Conservation (phyloP, 768 basidiomycete genomes). For the Boletus eberwhitei region DNA sequence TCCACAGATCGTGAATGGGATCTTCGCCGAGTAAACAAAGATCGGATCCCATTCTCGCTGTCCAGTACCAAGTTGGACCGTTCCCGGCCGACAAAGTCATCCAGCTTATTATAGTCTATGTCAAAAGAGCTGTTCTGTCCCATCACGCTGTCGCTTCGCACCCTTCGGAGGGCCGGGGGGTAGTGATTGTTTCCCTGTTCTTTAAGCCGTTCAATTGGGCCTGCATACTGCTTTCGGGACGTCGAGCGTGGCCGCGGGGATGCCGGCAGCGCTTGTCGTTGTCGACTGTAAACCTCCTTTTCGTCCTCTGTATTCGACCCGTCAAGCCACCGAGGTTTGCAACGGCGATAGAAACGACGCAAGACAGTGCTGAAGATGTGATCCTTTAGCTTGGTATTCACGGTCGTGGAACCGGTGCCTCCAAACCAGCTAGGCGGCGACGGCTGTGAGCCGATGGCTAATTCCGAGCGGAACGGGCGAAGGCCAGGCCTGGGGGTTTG, state of each 20-base stretch:
- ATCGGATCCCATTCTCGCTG: constrained; percentile 22
- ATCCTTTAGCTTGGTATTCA: constrained; percentile 92
- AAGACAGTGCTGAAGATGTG: constrained; percentile 92
- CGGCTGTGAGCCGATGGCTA: constrained; percentile 26
- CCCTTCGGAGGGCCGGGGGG: constrained; percentile 49
- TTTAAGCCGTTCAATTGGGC: constrained; percentile 39
- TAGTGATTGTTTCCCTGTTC: constrained; percentile 38
- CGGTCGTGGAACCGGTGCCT: constrained; percentile 88
- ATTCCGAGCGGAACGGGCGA: constrained; percentile 42
- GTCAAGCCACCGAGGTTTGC: constrained; percentile 29
- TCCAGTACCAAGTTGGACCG: constrained; percentile 18
- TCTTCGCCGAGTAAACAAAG: constrained; percentile 37
- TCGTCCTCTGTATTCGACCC: constrained; percentile 54
- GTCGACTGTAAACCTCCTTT: constrained; percentile 45
- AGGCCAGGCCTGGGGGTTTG: constrained; percentile 31
- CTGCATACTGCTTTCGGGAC: constrained; percentile 10
- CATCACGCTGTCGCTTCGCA: constrained; percentile 58
- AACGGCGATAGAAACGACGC: constrained; percentile 61
- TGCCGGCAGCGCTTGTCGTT: constrained; percentile 27
- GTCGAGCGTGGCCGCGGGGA: constrained; percentile 13
- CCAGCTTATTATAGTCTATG: constrained; percentile 37
- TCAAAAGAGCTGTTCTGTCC: constrained; percentile 40
- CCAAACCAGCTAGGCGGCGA: constrained; percentile 63
- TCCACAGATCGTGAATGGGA: constrained; percentile 40
- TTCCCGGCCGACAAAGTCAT: constrained; percentile 18